phyloP scores from a whole-genome alignment of 768 basidiomycete genomes.

The Boletus vermiculosoides region DNA sequence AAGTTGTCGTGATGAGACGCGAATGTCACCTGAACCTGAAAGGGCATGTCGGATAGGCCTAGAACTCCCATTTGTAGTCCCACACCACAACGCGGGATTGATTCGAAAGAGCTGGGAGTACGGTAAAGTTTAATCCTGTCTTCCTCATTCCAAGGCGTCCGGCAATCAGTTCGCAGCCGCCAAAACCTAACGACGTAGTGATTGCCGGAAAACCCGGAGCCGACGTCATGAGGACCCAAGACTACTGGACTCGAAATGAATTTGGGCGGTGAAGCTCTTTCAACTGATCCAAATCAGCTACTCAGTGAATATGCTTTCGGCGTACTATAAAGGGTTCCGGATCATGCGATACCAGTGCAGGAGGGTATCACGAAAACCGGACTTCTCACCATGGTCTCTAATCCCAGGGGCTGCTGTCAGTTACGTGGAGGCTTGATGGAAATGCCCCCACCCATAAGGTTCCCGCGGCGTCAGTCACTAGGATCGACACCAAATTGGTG shows the following conservation, averaged over 20 bases:
- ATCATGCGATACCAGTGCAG: background rate
- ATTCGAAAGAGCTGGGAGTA: background rate
- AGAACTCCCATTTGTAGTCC: no score
- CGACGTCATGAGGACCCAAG: background rate
- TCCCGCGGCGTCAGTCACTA: background rate
- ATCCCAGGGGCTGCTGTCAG: background rate
- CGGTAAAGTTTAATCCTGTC: background rate
- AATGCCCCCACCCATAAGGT: background rate
- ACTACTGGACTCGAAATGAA: background rate
- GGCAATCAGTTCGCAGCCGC: background rate
- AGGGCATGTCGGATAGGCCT: background rate
- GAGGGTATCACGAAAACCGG: background rate
- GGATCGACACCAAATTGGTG: background rate
- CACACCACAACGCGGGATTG: background rate
- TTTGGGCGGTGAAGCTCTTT: background rate
- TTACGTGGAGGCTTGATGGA: background rate
- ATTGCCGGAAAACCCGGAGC: background rate
- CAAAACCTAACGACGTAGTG: background rate
- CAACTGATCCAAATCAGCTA: background rate
- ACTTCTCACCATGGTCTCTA: background rate
- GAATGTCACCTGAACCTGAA: background rate
- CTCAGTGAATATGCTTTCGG: background rate
- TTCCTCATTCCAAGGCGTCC: background rate
- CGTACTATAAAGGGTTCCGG: background rate
- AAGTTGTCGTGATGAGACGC: background rate